A percentile compares a stretch with the other conserved stretches of the same genome.
phyloP scores from a whole-genome alignment of 768 basidiomycete genomes.

The Amanita subjunquillea region DNA sequence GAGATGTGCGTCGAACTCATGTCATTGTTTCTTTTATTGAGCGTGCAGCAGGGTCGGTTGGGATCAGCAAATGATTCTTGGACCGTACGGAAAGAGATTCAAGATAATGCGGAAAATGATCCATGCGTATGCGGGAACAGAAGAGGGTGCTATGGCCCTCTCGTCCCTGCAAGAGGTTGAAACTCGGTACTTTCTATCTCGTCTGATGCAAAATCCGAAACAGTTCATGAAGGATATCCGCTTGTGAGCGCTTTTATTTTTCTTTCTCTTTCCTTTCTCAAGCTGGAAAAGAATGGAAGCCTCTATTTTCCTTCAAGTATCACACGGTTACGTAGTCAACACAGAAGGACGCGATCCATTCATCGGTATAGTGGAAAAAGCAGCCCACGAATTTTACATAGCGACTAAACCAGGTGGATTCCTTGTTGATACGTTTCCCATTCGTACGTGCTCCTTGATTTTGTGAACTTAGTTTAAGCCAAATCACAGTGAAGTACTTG shows the following conservation, averaged over 20 bases:
- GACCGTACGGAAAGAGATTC: constrained; percentile 9
- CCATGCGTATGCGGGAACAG: constrained; percentile 24
- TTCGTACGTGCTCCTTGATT: constrained; percentile 12
- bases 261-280: neutral
- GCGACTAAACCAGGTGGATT: constrained; percentile 22
- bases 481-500: constrained; percentile 6
- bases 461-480: neutral
- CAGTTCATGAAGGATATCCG: constrained; percentile 17
- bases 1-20: constrained; percentile 18
- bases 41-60: neutral
- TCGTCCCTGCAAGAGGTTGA: constrained; percentile 19
- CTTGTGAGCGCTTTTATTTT: constrained; percentile 13
- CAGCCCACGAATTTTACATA: constrained; percentile 13
- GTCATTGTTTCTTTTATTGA: constrained; percentile 17
- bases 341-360: constrained; percentile 19
- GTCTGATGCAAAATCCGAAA: constrained; percentile 18
- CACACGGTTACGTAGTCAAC: constrained; percentile 28
- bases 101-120: constrained; percentile 25
- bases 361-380: constrained; percentile 20
- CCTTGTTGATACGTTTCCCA: constrained; percentile 28
- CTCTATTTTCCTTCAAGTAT: constrained; percentile 23
- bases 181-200: constrained; percentile 15
- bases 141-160: constrained; percentile 20
- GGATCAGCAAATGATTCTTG: constrained; percentile 14
- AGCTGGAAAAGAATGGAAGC: constrained; percentile 18